Evolutionary conservation across 164 flowering plant species (phyloP).

Genomic region (Vitis riparia): DNA sequence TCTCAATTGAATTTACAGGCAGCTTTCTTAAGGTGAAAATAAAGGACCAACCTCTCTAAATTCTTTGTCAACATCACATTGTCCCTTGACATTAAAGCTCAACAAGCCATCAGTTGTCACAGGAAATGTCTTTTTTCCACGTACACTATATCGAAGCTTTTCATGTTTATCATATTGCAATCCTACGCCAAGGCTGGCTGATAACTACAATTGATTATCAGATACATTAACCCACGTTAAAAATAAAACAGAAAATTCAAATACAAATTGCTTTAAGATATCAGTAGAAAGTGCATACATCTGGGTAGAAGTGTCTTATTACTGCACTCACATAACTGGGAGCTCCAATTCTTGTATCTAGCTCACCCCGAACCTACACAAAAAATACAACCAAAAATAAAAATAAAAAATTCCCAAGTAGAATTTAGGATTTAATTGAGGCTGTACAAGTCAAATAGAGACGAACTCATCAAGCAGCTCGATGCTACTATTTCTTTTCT

Average conservation of each 20-base stretch:
- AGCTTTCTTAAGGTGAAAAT: too few relatives aligned
- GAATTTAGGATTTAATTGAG: not conserved
- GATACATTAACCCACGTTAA: not conserved
- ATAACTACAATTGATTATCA: slow-evolving; percentile 31
- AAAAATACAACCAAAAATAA: not conserved
- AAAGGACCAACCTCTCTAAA: slow-evolving; percentile 55
- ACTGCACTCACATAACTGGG: slow-evolving; percentile 51
- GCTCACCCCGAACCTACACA: slow-evolving; percentile 75
- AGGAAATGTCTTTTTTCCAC: slow-evolving; percentile 75
- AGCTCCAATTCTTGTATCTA: slow-evolving; percentile 62
- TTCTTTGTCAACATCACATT: slow-evolving; percentile 51
- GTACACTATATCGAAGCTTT: slow-evolving; percentile 48
- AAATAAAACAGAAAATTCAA: not conserved
- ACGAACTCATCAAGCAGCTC: too few relatives aligned
- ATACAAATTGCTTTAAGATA: not conserved
- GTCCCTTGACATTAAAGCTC: slow-evolving; percentile 70
- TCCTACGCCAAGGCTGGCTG: slow-evolving; percentile 69
- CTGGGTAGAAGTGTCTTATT: slow-evolving; percentile 58
- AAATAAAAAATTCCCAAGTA: not conserved
- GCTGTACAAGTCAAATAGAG: too few relatives aligned
- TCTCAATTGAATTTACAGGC: too few relatives aligned
- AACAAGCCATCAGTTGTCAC: slow-evolving; percentile 45
- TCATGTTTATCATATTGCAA: slow-evolving; percentile 50
- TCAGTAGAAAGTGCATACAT: slow-evolving; percentile 36
- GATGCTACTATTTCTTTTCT: too few relatives aligned